These are phyloP conservation scores for Escovopsis sp. DNA, from an alignment of 2,329 filamentous ascomycete genomes.

Conservation along the genomic window DNA sequence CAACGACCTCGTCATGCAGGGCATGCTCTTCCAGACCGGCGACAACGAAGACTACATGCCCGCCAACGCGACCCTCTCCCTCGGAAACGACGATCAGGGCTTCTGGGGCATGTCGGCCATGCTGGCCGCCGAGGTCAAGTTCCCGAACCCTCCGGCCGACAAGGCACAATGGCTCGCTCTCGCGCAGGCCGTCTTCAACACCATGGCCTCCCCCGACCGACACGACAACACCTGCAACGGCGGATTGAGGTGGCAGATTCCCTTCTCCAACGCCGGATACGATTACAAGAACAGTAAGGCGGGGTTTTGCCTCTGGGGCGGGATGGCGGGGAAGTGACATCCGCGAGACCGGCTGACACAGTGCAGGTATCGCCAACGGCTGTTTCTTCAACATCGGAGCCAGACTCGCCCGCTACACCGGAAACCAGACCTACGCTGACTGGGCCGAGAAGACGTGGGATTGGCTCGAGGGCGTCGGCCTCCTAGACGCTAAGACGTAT, in stretches of 20 bases:
- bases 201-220: constrained; percentile 38
- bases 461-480: constrained; percentile 40
- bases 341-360: background rate
- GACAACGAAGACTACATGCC: constrained; percentile 41
- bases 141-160: constrained; percentile 36
- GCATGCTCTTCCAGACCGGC: constrained; percentile 38
- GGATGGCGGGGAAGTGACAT: too few species aligned
- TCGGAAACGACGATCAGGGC: constrained; percentile 51
- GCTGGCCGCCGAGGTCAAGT: constrained; percentile 41
- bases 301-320: background rate
- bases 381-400: constrained; percentile 53
- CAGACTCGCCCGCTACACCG: constrained; percentile 55
- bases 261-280: constrained; percentile 57
- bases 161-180: constrained; percentile 41
- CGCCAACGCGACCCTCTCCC: constrained; percentile 32
- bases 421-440: constrained; percentile 47
- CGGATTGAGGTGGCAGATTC: constrained; percentile 67
- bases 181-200: constrained; percentile 50
- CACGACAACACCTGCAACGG: constrained; percentile 40
- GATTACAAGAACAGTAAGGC: constrained; percentile 51
- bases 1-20: constrained; percentile 37
- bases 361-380: constrained; percentile 36
- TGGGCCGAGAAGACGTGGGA: constrained; percentile 51
- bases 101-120: constrained; percentile 55
- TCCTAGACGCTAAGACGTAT: constrained; percentile 44